Base-by-base conservation (phyloP, 768 basidiomycete species). In the Lactifluus hygrophoroides region DNA sequence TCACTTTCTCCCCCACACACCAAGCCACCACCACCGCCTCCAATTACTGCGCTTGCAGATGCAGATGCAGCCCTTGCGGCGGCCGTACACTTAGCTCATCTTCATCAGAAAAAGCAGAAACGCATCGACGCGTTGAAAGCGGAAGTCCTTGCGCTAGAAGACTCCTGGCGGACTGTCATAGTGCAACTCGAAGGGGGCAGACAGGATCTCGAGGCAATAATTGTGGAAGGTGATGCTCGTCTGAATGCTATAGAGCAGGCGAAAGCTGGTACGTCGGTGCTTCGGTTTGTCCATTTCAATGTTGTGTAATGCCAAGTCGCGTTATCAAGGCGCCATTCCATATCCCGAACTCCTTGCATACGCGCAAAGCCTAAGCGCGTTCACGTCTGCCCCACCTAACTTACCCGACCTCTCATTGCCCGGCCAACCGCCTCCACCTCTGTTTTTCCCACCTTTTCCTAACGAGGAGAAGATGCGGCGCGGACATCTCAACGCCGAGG, bases 391-490 rank as follows among this genome's bases (percentile, higher is more conserved):
- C 10, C 90, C 90, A 8, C 90, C 90, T 10, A 90, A 89, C 66
- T 86, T 90, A 82, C 88, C 88, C 21, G 88, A 89, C 65, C 77
- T 83, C 47, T 75, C 76, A 25, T 72, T 82, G 5, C 83, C 86
- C 0, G 86, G 85, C 9, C 88, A 86, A 64, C 83, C 83, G 11
- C 86, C 86, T 0, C 84, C 85, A 17, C 87, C 86, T 17, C 68
- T 89, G 42, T 91, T 93, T 77, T 90, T 91, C 73, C 90, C 90
- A 37, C 91, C 91, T 11, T 93, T 91, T 70, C 90, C 90, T 0
- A 91, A 90, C 67, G 90, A 91, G 72, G 90, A 91, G 69, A 92
- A 90, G 71, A 90, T 93, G 88, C 83, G 90, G 51, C 79, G 84
- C 25, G 90, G 90, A 1, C 79, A 80, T 56, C 80, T 91, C 70